Conservation (phyloP, 2,329 filamentous ascomycete genomes). For the Lanzia echinophila region DNA sequence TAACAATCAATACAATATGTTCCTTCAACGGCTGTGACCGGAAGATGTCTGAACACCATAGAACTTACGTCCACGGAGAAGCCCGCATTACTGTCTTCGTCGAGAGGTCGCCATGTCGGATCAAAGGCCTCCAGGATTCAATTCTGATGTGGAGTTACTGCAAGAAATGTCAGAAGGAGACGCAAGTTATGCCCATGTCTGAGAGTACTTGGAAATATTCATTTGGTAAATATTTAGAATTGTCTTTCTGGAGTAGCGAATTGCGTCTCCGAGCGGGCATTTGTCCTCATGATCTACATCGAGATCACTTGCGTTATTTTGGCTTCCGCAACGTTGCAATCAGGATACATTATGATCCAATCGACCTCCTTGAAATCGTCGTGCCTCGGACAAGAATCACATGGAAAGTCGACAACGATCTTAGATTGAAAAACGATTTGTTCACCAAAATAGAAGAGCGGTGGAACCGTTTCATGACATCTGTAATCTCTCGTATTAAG, state of each 20-base stretch:
- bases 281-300: slow-evolving; percentile 87
- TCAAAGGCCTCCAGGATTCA: slow-evolving; percentile 60
- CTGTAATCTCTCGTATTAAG: slow-evolving; percentile 75
- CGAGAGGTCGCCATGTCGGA: slow-evolving; percentile 62
- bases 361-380: slow-evolving; percentile 89
- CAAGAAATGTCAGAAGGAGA: slow-evolving; percentile 85
- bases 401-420: slow-evolving; percentile 95
- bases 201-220: slow-evolving; percentile 96
- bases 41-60: slow-evolving; percentile 85
- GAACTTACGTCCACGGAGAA: slow-evolving; percentile 94
- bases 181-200: slow-evolving; percentile 84
- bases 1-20: slow-evolving; percentile 69
- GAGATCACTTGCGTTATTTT: slow-evolving; percentile 89
- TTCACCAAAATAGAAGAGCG: slow-evolving; percentile 75
- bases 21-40: slow-evolving; percentile 79
- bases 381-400: slow-evolving; percentile 86
- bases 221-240: slow-evolving; percentile 95
- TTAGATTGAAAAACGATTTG: slow-evolving; percentile 87
- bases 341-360: slow-evolving; percentile 84
- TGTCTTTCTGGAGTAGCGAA: slow-evolving; percentile 90
- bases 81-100: slow-evolving; percentile 89
- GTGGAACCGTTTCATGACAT: slow-evolving; percentile 79
- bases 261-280: slow-evolving; percentile 66
- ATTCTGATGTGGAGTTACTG: slow-evolving; percentile 99
- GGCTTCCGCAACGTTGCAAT: slow-evolving; percentile 79